Base-by-base conservation (phyloP, 768 basidiomycete genomes). In the Cyclocybe aegerita region DNA sequence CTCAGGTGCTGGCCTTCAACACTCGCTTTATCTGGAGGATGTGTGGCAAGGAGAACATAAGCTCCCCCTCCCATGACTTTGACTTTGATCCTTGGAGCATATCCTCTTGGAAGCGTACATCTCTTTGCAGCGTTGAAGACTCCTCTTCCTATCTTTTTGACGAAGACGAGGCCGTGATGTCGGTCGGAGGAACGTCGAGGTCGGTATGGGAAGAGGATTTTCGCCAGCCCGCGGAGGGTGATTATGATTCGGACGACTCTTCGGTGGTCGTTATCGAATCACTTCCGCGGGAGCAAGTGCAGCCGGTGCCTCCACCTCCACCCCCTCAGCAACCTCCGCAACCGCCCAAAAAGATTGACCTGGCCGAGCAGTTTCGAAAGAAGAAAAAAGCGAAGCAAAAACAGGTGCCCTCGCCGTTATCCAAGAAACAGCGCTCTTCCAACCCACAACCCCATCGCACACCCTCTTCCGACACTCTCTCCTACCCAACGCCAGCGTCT, bases 331-430 rank as follows among this genome's bases (percentile, higher is more conserved):
- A 12, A 16, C 29, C 23, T 23, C 23, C 23, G 23, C 23, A 23
- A 9, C 9, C 39, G 14, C 37, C 46, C 11, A 50, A 48, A 17
- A 61, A 51, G 49, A 57, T 59, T 37, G 58, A 61, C 46, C 35
- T 59, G 14, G 55, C 55, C 7, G 60, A 49, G 15, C 49, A 46
- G 4, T 46, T 49, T 34, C 53, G 47, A 11, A 57, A 59, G 48
- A 55, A 55, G 29, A 40, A 39, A 34, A 46, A 43, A 11, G 39
- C 7, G 10, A 47, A 37, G 16, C 31, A 7, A 14, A 15, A 16
- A 17, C 31, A 30, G 10, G 10, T 12, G 31, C 23, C n/a, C 32
- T 23, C 23, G 23, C 23, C 23, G 23, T 23, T 23, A 14, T 33
- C 30, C 29, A 10, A 4, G 6, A n/a, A 9, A 4, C 14, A 30